Evolutionary conservation across 78 protist genomes (phyloP).

Genomic region (Monocercomonoides exilis): DNA sequence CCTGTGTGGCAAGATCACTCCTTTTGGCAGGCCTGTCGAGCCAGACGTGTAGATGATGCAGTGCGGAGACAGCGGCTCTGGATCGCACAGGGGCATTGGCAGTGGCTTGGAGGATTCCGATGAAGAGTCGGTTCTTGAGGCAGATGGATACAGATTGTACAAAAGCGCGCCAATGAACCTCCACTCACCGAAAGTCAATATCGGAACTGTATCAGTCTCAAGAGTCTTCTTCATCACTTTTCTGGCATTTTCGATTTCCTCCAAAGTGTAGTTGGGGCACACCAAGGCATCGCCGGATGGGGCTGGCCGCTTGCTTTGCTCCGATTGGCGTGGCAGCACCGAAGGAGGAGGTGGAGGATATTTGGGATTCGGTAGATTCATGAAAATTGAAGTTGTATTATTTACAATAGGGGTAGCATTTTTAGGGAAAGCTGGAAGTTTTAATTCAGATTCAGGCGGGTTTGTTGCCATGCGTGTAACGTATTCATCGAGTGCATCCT

Average conservation of each 20-base stretch:
- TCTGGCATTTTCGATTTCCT: not conserved
- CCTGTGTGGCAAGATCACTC: not conserved
- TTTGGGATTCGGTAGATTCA: not conserved
- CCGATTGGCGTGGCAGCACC: not conserved
- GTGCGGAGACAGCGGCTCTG: not conserved
- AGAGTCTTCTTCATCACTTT: not conserved
- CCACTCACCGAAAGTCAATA: not conserved
- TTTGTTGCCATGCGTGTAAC: not conserved
- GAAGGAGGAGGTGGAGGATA: not conserved
- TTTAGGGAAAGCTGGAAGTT: too few species aligned
- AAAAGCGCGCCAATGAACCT: not conserved
- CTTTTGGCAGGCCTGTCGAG: not conserved
- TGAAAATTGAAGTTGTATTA: not conserved
- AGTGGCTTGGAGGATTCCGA: too few species aligned
- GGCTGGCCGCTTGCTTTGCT: not conserved
- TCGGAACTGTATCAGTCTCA: not conserved
- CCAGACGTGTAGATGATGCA: slow-evolving; percentile 13
- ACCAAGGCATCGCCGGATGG: not conserved
- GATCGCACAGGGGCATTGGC: not conserved
- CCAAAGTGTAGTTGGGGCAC: not conserved
- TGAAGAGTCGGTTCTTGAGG: not conserved
- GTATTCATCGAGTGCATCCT: not conserved
- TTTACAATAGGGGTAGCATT: not conserved
- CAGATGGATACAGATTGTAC: not conserved
- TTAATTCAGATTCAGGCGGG: not conserved